Percentiles rank a stretch among this genome's conserved stretches.
Evolutionary conservation across 2,329 filamentous ascomycete species (phyloP).

Genomic region (Capronia epimyces): DNA sequence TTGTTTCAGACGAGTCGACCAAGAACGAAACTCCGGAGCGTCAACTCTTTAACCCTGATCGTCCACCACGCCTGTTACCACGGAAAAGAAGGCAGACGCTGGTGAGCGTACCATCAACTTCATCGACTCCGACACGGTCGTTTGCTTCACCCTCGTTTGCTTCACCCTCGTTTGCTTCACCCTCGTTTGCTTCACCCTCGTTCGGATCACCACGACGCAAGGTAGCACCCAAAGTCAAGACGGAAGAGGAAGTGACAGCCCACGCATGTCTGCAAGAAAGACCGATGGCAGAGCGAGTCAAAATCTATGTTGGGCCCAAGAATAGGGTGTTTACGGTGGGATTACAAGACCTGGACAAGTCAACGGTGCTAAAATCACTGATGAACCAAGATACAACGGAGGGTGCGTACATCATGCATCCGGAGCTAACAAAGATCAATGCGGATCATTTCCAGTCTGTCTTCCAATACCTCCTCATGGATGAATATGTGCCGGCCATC

Average conservation of each 20-base stretch:
- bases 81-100: neutral
- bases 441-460: conserved; percentile 20
- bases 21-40: neutral
- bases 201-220: neutral
- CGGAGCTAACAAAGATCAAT: conserved; percentile 15
- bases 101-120: neutral
- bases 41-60: neutral
- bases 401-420: conserved; percentile 25
- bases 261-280: neutral
- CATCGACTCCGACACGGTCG: neutral
- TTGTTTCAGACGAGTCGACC: neutral
- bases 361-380: conserved; percentile 15
- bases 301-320: conserved; percentile 17
- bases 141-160: neutral
- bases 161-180: neutral
- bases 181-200: neutral
- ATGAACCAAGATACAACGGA: conserved; percentile 7
- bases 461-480: conserved; percentile 16
- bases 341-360: conserved; percentile 20
- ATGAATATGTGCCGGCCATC: conserved; percentile 22
- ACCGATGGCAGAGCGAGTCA: conserved; percentile 9
- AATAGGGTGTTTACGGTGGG: conserved; percentile 14
- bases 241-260: conserved; percentile 12
- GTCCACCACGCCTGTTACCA: neutral
- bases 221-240: conserved; percentile 8